Base-by-base conservation (phyloP, 2,329 filamentous ascomycete species). In the Calonectria pauciramosa region DNA sequence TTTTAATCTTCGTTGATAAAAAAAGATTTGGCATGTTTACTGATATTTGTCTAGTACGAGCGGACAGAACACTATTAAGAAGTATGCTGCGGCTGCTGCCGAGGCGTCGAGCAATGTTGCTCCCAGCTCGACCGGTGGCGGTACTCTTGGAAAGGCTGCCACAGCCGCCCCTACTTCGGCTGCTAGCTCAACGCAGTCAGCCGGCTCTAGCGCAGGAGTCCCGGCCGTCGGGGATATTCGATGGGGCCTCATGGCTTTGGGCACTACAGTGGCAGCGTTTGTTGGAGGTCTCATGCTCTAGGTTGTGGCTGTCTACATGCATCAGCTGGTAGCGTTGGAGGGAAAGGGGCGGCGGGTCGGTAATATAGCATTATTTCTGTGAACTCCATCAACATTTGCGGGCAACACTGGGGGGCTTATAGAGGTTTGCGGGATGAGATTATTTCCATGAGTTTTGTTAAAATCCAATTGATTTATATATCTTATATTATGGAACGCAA, bases 221-320 rank as follows among this genome's bases (percentile, higher is more conserved):
- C 74, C 73, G 34, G 41, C 76, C 10, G 63, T 70, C 20, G 79
- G 79, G 26, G 78, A 81, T 56, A 76, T 80, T 26, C 79, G 78
- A n/a, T 80, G 79, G 79, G 78, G 78, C 44, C 72, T 80, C 11
- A 80, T 80, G 79, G 78, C 70, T 38, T 11, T 74, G 16, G 76
- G 77, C 9, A 54, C 79, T 44, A 73, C 78, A 10, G 65, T 81
- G 76, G 75, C 79, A 5, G 79, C 74, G 7, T 65, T 80, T 47
- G 56, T 79, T n/a, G 78, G 77, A 11, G 79, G 77, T 6, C n/a
- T 80, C 60, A 75, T 81, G 75, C 60, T 80, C 28, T 75, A 69
- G 41, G 16, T 38, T 26, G n/a, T 30, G 28, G 52, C 20, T 34
- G 8, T 14, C 18, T 9, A 38, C 23, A 20, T 28, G 4, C 30